Evolutionary conservation across 768 basidiomycete species (phyloP).

Genomic region (Tephrocybe sp.): DNA sequence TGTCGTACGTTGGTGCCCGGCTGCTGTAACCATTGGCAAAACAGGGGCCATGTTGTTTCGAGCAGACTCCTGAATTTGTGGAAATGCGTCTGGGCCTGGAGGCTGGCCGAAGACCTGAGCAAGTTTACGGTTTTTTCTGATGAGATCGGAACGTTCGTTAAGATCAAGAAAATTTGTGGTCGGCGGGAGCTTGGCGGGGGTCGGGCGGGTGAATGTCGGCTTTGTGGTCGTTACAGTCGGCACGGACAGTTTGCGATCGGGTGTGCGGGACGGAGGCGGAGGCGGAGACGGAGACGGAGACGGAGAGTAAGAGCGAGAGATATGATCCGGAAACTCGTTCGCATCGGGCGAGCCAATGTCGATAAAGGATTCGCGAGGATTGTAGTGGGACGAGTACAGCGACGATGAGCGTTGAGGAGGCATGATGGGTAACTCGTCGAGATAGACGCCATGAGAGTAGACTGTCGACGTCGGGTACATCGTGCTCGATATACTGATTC

Average conservation of each 20-base stretch:
- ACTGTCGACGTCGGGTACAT: conserved; percentile 36
- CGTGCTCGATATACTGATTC: conserved; percentile 43
- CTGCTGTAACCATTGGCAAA: conserved; percentile 20
- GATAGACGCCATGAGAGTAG: conserved; percentile 27
- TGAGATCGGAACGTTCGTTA: conserved; percentile 67
- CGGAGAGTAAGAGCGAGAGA: conserved; percentile 12
- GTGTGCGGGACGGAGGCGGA: conserved; percentile 13
- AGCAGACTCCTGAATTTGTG: conserved; percentile 22
- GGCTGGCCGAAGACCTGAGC: conserved; percentile 78
- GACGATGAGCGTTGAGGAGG: conserved; percentile 17
- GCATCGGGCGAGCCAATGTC: conserved; percentile 30
- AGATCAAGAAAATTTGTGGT: conserved; percentile 69
- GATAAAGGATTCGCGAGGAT: conserved; percentile 31
- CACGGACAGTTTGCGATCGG: conserved; percentile 38
- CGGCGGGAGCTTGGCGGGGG: conserved; percentile 41
- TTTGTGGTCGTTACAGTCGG: conserved; percentile 50
- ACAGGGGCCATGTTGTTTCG: conserved; percentile 5
- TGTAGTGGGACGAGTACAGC: conserved; percentile 6
- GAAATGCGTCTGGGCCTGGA: conserved; percentile 46
- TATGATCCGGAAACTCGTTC: conserved; percentile 16
- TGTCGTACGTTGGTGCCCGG: conserved; percentile 19
- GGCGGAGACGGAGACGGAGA: conserved; percentile 15
- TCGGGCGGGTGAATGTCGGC: conserved; percentile 40
- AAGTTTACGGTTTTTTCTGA: conserved; percentile 75
- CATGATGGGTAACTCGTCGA: conserved; percentile 24